A percentile compares a stretch with the other conserved stretches of the same genome.
Conservation (phyloP, 495 filamentous ascomycete species). For the Penicillium arizonense region DNA sequence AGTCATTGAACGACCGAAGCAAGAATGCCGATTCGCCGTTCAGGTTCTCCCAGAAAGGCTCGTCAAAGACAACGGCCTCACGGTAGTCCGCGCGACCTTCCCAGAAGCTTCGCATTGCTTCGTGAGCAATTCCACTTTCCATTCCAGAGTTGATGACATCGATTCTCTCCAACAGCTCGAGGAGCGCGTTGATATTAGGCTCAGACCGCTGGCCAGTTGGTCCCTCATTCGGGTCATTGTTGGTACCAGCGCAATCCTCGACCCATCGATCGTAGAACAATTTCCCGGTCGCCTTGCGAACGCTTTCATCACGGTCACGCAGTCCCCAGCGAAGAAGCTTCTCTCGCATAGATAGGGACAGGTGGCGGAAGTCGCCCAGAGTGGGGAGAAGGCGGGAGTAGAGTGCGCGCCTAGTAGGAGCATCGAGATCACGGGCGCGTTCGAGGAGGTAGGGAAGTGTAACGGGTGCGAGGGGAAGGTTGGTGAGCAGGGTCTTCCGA, state of each 20-base stretch:
- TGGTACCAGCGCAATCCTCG: constrained; percentile 78
- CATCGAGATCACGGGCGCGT: constrained; percentile 84
- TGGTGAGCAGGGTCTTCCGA: constrained; percentile 80
- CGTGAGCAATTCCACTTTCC: constrained; percentile 84
- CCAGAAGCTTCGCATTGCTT: constrained; percentile 96
- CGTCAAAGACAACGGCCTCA: constrained; percentile 75
- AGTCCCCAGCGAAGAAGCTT: constrained; percentile 95
- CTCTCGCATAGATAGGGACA: constrained; percentile 93
- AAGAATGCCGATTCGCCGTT: constrained; percentile 86
- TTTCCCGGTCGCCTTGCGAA: constrained; percentile 84
- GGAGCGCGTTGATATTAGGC: constrained; percentile 70
- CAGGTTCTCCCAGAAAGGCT: constrained; percentile 83
- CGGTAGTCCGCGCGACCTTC: constrained; percentile 88
- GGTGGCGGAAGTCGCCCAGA: constrained; percentile 91
- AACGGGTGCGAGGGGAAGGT: constrained; percentile 73
- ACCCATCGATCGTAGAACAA: constrained; percentile 95
- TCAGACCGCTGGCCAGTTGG: constrained; percentile 49
- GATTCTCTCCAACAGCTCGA: constrained; percentile 91
- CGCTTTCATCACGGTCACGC: constrained; percentile 90
- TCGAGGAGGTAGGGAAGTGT: constrained; percentile 93
- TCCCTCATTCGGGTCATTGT: constrained; percentile 44
- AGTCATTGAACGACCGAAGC: constrained; percentile 88
- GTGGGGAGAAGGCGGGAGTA: constrained; percentile 87
- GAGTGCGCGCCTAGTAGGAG: constrained; percentile 75
- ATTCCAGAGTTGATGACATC: constrained; percentile 87